Conservation (phyloP, 2,329 filamentous ascomycete genomes). For the Xylariaceae sp. region DNA sequence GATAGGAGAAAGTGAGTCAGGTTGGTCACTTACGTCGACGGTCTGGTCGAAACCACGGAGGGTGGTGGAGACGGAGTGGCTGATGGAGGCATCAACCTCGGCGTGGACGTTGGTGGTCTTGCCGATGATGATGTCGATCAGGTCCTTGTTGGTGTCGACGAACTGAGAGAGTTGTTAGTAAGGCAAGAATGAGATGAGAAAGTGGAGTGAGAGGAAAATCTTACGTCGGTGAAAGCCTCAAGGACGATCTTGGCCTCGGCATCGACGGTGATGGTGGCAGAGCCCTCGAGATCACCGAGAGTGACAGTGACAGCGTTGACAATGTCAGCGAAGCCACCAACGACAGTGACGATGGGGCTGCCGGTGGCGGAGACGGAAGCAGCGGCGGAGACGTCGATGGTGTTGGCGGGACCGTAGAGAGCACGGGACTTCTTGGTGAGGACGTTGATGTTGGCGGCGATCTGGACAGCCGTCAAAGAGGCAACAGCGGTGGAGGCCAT, state of each 20-base stretch:
- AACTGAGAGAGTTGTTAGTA: constrained; percentile 7
- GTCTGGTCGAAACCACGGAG: background rate
- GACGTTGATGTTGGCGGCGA: constrained; percentile 6
- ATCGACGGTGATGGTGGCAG: constrained; percentile 1
- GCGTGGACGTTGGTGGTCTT: constrained; percentile 5
- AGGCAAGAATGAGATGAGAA: background rate
- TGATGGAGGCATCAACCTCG: background rate
- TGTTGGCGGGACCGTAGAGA: constrained; percentile 9
- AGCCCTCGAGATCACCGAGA: background rate
- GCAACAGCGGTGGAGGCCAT: constrained; percentile 15
- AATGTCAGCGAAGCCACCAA: constrained; percentile 13
- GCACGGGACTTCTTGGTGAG: constrained; percentile 9
- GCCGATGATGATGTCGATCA: constrained; percentile 17
- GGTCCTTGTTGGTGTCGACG: constrained; percentile 9
- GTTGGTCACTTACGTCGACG: constrained; percentile 8
- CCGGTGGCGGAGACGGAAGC: constrained; percentile 11
- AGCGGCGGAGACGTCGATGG: constrained; percentile 16
- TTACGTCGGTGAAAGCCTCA: constrained; percentile 14
- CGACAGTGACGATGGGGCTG: constrained; percentile 11
- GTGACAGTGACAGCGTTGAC: constrained; percentile 5
- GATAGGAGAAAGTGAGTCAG: background rate
- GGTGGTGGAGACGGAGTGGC: background rate
- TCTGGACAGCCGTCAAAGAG: constrained; percentile 10
- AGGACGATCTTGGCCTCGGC: constrained; percentile 12
- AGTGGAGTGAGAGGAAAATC: background rate